Evolutionary conservation across 495 filamentous ascomycete species (phyloP).

Genomic region (Penicillium taxi): DNA sequence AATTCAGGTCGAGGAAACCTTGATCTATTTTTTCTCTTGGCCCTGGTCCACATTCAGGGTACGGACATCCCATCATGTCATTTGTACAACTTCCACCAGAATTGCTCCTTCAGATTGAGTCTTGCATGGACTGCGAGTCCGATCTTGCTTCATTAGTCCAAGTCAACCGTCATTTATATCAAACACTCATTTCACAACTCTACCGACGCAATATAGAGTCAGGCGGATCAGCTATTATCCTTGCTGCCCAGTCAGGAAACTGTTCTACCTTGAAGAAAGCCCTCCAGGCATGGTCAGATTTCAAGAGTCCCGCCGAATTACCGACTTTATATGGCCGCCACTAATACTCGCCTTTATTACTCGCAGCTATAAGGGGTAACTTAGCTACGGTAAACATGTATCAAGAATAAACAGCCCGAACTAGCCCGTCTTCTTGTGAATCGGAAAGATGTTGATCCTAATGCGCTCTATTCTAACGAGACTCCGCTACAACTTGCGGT

Average conservation of each 20-base stretch:
- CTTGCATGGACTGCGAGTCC: background rate
- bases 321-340: background rate
- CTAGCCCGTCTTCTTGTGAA: conserved; percentile 1
- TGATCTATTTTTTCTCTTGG: no score
- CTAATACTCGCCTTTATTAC: background rate
- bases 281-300: background rate
- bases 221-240: background rate
- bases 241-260: background rate
- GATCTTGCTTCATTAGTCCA: conserved; percentile 3
- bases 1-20: no score
- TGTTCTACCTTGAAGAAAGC: background rate
- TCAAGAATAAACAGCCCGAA: background rate
- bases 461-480: background rate
- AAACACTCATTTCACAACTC: conserved; percentile 2
- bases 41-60: background rate
- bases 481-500: background rate
- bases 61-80: background rate
- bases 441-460: conserved; percentile 1
- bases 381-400: background rate
- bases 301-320: background rate
- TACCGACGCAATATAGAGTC: conserved; percentile 3
- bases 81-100: background rate
- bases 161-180: conserved; percentile 2
- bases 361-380: background rate
- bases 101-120: conserved; percentile 2